Percentiles rank a stretch among this genome's conserved stretches.
Evolutionary conservation across 2,329 filamentous ascomycete species (phyloP).

Genomic region (Pseudofabraea citricarpa): DNA sequence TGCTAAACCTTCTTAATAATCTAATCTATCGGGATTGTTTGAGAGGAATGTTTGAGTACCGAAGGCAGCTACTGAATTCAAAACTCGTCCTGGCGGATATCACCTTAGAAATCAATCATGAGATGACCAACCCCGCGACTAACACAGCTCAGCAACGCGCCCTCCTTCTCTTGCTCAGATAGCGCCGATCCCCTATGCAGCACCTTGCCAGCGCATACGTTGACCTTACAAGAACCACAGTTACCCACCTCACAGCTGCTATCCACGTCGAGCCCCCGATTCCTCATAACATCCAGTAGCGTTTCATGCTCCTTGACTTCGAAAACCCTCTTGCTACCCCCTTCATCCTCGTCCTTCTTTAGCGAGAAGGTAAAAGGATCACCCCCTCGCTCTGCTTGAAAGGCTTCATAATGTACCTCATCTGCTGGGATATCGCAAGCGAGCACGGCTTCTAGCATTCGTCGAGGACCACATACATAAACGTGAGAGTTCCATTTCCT

Average conservation of each 20-base stretch:
- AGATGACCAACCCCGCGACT: slow-evolving; percentile 49
- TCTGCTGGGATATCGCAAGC: slow-evolving; percentile 38
- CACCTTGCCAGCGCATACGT: slow-evolving; percentile 31
- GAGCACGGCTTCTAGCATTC: slow-evolving; percentile 49
- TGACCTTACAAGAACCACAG: slow-evolving; percentile 37
- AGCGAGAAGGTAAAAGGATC: slow-evolving; percentile 57
- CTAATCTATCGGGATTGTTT: no score
- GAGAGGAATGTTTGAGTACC: no score
- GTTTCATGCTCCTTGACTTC: slow-evolving; percentile 36
- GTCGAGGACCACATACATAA: slow-evolving; percentile 55
- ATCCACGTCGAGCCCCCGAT: slow-evolving; percentile 34
- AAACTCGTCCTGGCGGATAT: no score
- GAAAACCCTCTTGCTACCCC: slow-evolving; percentile 32
- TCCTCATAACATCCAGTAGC: slow-evolving; percentile 35
- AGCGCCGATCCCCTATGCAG: slow-evolving; percentile 35
- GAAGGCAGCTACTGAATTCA: no score
- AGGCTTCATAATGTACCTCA: slow-evolving; percentile 58
- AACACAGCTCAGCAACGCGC: slow-evolving; percentile 18
- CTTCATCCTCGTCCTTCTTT: slow-evolving; percentile 25
- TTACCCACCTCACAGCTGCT: slow-evolving; percentile 38
- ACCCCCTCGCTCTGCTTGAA: slow-evolving; percentile 46
- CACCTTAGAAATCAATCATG: slow-evolving; percentile 1
- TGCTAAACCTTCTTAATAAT: no score
- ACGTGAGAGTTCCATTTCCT: slow-evolving; percentile 51
- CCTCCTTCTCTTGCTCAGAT: slow-evolving; percentile 28